Evolutionary conservation across 2,329 filamentous ascomycete genomes (phyloP).

Genomic region (Cordyceps cateniannulata): DNA sequence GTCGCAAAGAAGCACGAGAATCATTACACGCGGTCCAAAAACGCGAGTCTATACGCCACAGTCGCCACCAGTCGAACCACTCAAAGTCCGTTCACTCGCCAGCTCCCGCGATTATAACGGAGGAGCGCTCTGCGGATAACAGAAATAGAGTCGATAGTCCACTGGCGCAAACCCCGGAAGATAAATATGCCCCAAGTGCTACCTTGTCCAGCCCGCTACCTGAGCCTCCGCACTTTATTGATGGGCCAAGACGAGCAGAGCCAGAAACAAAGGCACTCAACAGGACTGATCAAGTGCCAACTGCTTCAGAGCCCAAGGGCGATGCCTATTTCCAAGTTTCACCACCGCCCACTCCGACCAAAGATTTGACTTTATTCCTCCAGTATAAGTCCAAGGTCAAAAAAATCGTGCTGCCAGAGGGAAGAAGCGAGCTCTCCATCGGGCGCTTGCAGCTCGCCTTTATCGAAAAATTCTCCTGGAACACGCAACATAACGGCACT

Average conservation of each 20-base stretch:
- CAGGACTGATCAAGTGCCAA: neutral
- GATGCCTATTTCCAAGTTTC: constrained; percentile 52
- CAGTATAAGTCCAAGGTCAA: constrained; percentile 98
- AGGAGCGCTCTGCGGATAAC: constrained; percentile 38
- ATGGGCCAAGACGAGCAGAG: constrained; percentile 10
- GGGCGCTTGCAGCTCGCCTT: constrained; percentile 89
- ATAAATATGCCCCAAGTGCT: constrained; percentile 53
- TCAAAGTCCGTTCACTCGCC: constrained; percentile 47
- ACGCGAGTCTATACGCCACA: constrained; percentile 45
- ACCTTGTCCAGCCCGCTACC: constrained; percentile 53
- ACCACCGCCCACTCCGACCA: constrained; percentile 61
- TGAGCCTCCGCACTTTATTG: constrained; percentile 27
- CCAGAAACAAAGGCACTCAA: constrained; percentile 1
- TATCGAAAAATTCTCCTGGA: constrained; percentile 99
- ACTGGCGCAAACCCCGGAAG: constrained; percentile 53
- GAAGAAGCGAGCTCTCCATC: constrained; percentile 76
- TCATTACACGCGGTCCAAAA: constrained; percentile 65
- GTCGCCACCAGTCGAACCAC: constrained; percentile 40
- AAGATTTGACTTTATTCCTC: constrained; percentile 87
- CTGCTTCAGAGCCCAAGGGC: constrained; percentile 37
- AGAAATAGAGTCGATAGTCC: constrained; percentile 15
- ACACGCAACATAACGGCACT: constrained; percentile 86
- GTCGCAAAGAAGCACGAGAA: constrained; percentile 70
- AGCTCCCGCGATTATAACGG: constrained; percentile 53
- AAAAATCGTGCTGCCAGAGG: constrained; percentile 85